Conservation (phyloP, 805 yeast genomes). For the Cyberlindnera americana region DNA sequence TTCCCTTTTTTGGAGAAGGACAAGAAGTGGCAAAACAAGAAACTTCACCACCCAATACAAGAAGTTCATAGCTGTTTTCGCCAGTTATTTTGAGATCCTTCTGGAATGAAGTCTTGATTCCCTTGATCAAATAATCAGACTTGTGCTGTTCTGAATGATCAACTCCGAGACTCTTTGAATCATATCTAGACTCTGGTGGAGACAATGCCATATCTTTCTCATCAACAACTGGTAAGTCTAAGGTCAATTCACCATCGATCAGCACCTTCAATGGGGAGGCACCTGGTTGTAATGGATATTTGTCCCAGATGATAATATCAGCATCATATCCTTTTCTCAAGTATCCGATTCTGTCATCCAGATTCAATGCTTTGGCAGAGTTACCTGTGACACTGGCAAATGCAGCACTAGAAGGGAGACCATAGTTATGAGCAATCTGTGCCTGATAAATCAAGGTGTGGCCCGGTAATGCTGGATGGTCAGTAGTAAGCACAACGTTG, state of each 20-base stretch:
- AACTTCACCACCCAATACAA: slow-evolving; percentile 5
- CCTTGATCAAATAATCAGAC: slow-evolving; percentile 4
- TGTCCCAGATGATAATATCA: slow-evolving; percentile 9
- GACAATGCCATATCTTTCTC: background rate
- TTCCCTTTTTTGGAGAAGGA: background rate
- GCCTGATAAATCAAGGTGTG: slow-evolving; percentile 10
- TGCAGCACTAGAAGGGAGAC: slow-evolving; percentile 5
- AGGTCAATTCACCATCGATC: slow-evolving; percentile 7
- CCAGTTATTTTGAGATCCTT: background rate
- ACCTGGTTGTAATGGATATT: slow-evolving; percentile 8
- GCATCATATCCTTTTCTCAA: slow-evolving; percentile 11
- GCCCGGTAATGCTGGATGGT: slow-evolving; percentile 12
- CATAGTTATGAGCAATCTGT: slow-evolving; percentile 11
- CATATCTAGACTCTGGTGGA: slow-evolving; percentile 6
- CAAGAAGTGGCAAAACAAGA: slow-evolving; percentile 8
- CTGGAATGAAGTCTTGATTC: slow-evolving; percentile 5
- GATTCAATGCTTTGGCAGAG: slow-evolving; percentile 3
- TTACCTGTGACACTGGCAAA: slow-evolving; percentile 11
- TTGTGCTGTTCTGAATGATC: background rate
- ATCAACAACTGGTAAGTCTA: slow-evolving; percentile 2
- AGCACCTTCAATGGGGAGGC: slow-evolving; percentile 6
- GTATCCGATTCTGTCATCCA: slow-evolving; percentile 10
- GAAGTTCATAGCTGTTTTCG: background rate
- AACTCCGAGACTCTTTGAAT: background rate
- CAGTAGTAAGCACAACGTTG: slow-evolving; percentile 10